A percentile compares a stretch with the other conserved stretches of the same genome.
Evolutionary conservation across 371 early-diverging fungal genomes (phyloP).

Genomic region (Actinomortierella ambigua): DNA sequence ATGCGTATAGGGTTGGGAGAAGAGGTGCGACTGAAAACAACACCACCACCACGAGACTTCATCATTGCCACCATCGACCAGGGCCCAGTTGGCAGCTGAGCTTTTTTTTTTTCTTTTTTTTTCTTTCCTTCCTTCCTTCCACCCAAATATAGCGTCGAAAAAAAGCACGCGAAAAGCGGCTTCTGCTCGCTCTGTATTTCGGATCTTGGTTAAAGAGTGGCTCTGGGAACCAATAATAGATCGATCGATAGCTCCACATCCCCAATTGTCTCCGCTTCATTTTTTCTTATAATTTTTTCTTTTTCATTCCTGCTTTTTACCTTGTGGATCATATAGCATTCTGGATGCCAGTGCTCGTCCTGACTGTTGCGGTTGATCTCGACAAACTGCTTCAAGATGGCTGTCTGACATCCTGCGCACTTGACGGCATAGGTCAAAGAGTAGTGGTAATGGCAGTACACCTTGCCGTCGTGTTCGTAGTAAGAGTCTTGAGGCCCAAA

Average conservation of each 20-base stretch:
- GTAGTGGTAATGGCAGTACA: constrained; percentile 92
- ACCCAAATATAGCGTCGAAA: too few relatives aligned
- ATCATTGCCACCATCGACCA: too few relatives aligned
- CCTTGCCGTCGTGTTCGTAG: constrained; percentile 87
- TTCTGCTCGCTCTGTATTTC: too few relatives aligned
- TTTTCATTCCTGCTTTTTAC: constrained; percentile 31
- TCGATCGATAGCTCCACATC: too few relatives aligned
- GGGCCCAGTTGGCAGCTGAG: too few relatives aligned
- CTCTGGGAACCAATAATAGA: neutral
- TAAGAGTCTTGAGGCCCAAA: constrained; percentile 96
- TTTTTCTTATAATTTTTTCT: neutral
- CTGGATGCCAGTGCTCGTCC: constrained; percentile 94
- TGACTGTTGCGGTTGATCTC: constrained; percentile 80
- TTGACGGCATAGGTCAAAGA: constrained; percentile 82
- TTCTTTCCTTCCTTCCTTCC: too few relatives aligned
- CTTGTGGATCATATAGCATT: constrained; percentile 98
- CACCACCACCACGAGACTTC: too few relatives aligned
- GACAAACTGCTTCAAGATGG: constrained; percentile 92
- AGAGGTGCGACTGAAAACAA: too few relatives aligned
- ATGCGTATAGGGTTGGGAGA: too few relatives aligned
- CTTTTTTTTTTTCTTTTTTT: too few relatives aligned
- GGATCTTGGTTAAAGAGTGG: neutral
- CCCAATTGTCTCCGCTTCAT: too few relatives aligned
- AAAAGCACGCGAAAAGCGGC: too few relatives aligned
- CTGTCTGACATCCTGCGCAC: constrained; percentile 92